Base-by-base conservation (phyloP, 768 basidiomycete genomes). In the Daedaleopsis nitida region DNA sequence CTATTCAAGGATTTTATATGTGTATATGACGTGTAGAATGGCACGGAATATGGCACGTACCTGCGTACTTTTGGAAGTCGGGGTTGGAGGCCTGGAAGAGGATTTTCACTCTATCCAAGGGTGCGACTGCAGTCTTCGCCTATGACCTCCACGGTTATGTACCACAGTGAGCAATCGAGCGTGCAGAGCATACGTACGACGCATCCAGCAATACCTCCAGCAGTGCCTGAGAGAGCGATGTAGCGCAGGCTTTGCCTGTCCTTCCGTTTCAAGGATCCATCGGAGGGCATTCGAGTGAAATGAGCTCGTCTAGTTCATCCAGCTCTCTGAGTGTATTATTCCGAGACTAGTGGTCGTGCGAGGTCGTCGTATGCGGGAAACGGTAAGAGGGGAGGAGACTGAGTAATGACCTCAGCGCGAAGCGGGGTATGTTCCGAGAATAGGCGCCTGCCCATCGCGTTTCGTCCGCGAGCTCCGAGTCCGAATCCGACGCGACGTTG, bases 31-130 rank as follows among this genome's bases (percentile, higher is more conserved):
- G 39, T 17, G 39, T 42, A 42, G 11, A 42, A 11, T 42, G 39
- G 17, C 3, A 42, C 39, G 39, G 11, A 13, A 42, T 3, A 42
- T 42, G 39, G 39, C 13, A 42, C 39, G 90, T 86, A 47, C 96
- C 96, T 96, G 95, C 86, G 77, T 96, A 98, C 74, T 94, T 92
- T 72, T 86, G 83, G 72, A 91, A 99, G 60, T 98, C 96, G 9
- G 92, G 91, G 74, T 96, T 97, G 8, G 93, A 93, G 0, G 97
- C 94, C 74, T 99, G 96, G 72, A 98, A 97, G 52, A 99, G 87
- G 68, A 99, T 99, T 78, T 99, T 99, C 67, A 99, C 96, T 72
- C 97, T 83, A 74, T 99, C 97, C 52, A 99, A 83, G 4, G 97
- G 97, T 19, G 97, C 97, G 47, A 97, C 92, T 35, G 88, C 89